Base-by-base conservation (phyloP, 371 early-diverging fungal species). In the Rozella allomycis region DNA sequence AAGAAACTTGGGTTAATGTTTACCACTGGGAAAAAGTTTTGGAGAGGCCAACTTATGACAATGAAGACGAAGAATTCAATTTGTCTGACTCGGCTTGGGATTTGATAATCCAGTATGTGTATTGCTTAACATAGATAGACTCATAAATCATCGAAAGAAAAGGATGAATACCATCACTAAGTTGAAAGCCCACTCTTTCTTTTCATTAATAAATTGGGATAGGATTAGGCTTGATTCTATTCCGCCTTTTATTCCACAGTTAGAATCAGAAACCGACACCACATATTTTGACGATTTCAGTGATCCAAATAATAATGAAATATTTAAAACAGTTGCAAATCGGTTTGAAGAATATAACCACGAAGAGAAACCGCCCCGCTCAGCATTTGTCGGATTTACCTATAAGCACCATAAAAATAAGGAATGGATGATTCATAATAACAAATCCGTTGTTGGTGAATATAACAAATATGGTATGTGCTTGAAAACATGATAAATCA, bases 231-330 rank as follows among this genome's bases (percentile, higher is more conserved):
- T 9, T 8, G 12, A 13, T 5, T 28, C 13, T 5, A 30, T 6
- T 14, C 74, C 80, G 8, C 78, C 79, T 11, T 79, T 78, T 43
- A 61, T 77, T 7, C 86, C 87, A 1, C 55, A 60, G 38, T 55
- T 82, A 16, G 43, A 50, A 29, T 50, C 58, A 4, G 67, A 67
- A 22, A 52, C 50, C 23, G 84, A 84, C 49, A 74, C 75, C 13
- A 50, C 65, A 7, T 78, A 85, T 55, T 85, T 88, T 66, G 79
- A 78, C 46, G 76, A 81, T 50, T 72, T 74, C 39, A 47, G 52
- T 19, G 58, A 72, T 39, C 64, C 69, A 23, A 55, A 58, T n/a
- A 72, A 72, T 43, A 67, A 73, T 68, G 61, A 55, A 18, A 56
- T 72, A 27, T 78, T 78, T 50, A 55, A 61, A 41, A 77, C 74